phyloP scores from a whole-genome alignment of 129 eudicot genomes.

The Helianthus annuus region HanXRQr2.0-SUNRISE NC_035436.2:192923383-192923882 shows the following conservation, averaged over 20 bases:
- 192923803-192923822: slow-evolving; percentile 66
- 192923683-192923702: not conserved
- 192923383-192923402: not conserved
- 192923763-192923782: slow-evolving; percentile 65
- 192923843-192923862: slow-evolving; percentile 91
- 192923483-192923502: slow-evolving; percentile 96
- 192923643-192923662: too few relatives aligned
- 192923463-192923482: slow-evolving; percentile 73
- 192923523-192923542: slow-evolving; percentile 45
- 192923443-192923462: slow-evolving; percentile 77
- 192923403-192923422: not conserved
- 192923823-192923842: slow-evolving; percentile 83
- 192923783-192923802: slow-evolving; percentile 91
- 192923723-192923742: slow-evolving; percentile 91
- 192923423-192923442: not conserved
- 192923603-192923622: not conserved
- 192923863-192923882: slow-evolving; percentile 87
- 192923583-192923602: not conserved
- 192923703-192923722: slow-evolving; percentile 63
- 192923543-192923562: not conserved
- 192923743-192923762: slow-evolving; percentile 84
- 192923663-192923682: too few relatives aligned
- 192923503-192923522: slow-evolving; percentile 95
- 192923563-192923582: not conserved
- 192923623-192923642: too few relatives aligned